Evolutionary conservation across 202 grass and related monocot genomes (phyloP).

Genomic region (Zoysia matrella): DNA sequence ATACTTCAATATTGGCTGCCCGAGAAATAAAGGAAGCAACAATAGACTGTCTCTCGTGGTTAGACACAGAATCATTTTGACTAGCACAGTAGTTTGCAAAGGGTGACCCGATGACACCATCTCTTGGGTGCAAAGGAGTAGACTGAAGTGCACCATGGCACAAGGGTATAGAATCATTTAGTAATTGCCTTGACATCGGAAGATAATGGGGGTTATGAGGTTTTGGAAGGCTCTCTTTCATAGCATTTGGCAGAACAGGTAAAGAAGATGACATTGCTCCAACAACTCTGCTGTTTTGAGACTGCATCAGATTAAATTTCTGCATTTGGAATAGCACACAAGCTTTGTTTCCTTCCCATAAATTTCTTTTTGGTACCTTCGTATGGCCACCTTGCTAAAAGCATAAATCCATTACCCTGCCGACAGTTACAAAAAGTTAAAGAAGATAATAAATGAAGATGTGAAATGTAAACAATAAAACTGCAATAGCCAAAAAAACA

Average conservation of each 20-base stretch:
- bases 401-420: conserved; percentile 46
- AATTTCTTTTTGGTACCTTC: conserved; percentile 29
- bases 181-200: conserved; percentile 55
- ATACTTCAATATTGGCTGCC: conserved; percentile 42
- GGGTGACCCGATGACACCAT: conserved; percentile 38
- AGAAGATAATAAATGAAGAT: conserved; percentile 19
- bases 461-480: conserved; percentile 21
- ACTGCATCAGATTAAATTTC: conserved; percentile 51
- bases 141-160: conserved; percentile 38
- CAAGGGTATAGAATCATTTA: conserved; percentile 39
- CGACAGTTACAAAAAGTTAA: conserved; percentile 9
- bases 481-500: conserved; percentile 22
- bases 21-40: conserved; percentile 59
- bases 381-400: conserved; percentile 1
- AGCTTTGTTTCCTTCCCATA: conserved; percentile 57
- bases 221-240: conserved; percentile 58
- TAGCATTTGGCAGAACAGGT: conserved; percentile 63
- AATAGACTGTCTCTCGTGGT: conserved; percentile 48
- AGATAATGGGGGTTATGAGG: conserved; percentile 51
- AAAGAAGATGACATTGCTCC: conserved; percentile 73
- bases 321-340: conserved; percentile 36
- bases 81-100: conserved; percentile 56
- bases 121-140: conserved; percentile 44
- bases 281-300: conserved; percentile 48
- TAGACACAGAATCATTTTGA: conserved; percentile 46